Conservation (phyloP, 352 stramenopile genomes). For the Achlya hypogyna region DNA sequence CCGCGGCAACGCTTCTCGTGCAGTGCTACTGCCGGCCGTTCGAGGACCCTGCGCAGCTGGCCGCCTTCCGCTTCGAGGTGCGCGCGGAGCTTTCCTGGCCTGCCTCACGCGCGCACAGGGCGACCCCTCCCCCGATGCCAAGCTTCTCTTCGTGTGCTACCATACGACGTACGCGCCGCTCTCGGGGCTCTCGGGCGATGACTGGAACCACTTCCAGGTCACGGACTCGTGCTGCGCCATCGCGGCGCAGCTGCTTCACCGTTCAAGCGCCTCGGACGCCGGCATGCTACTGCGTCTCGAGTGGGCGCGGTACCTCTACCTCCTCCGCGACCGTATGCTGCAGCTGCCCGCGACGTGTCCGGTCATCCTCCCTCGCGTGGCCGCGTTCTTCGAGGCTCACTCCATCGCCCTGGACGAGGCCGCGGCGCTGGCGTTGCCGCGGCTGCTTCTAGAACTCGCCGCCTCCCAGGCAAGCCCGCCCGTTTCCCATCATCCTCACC, state of each 20-base stretch:
- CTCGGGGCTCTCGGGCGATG: constrained; percentile 4
- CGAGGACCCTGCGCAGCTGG: not conserved
- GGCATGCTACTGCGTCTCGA: constrained; percentile 7
- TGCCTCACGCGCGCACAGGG: too few species aligned
- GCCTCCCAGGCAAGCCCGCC: constrained; percentile 14
- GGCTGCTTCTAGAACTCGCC: constrained; percentile 8
- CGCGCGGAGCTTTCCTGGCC: not conserved
- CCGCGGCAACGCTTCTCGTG: not conserved
- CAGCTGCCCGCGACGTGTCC: constrained; percentile 6
- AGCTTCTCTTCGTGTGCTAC: constrained; percentile 11
- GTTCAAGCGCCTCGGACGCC: not conserved
- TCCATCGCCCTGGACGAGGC: not conserved
- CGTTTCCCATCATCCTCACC: not conserved
- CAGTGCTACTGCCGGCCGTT: constrained; percentile 15
- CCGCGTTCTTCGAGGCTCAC: not conserved
- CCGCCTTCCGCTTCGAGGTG: constrained; percentile 3
- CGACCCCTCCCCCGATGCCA: not conserved
- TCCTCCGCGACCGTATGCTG: constrained; percentile 16
- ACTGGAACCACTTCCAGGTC: constrained; percentile 16
- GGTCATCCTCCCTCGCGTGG: not conserved
- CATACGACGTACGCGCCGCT: constrained; percentile 19
- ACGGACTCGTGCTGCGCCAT: constrained; percentile 9
- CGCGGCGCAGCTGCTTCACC: not conserved
- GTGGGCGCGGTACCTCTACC: constrained; percentile 15
- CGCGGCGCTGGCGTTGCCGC: not conserved